Evolutionary conservation across 202 grass and related monocot genomes (phyloP), one percentile per base, ranked within the genome.

Genomic region (Brachypodium distachyon): DNA sequence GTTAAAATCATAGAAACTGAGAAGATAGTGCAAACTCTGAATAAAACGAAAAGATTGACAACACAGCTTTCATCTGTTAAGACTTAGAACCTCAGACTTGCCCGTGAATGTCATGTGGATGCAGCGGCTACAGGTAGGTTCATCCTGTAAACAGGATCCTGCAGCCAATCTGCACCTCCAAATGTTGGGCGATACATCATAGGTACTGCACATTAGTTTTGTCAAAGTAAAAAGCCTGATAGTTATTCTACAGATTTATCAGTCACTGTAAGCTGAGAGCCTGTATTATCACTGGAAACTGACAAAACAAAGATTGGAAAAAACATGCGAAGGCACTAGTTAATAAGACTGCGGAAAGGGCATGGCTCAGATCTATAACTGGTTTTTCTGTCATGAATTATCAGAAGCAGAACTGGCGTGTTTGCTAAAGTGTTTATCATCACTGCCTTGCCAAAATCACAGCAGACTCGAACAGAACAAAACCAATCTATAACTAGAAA

Each of bases 351-450:
- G n/a, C n/a, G n/a, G 3, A 54, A 6, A 36, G 33, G 52, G 60
- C 16, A 61, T 6, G 84, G 84, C 94, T 97, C 90, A 91, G 84
- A 56, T 81, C 56, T 29, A n/a, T 41, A 90, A 79, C 85, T 94
- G 83, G 80, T 86, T 65, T 81, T 28, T 94, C 95, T 3, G 67
- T 94, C 91, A 98, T 12, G 77, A 86, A 83, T 87, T 88, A 8
- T 94, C 91, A 82, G 95, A 98, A 98, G 91, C 95, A 98, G 89
- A 94, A 98, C 95, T 98, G 89, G 91, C 91, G 17, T 91, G 68
- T 83, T 84, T 90, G 87, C 91, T 89, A 82, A 37, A 75, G 34
- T 31, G 69, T 71, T 33, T 76, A 82, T 95, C 89, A 77, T 94
- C 95, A 90, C 47, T 4, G 44, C 34, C 34, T 50, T 33, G 13